These are phyloP conservation scores for Trichoderma breve DNA, from an alignment of 2,329 filamentous ascomycete genomes.

Conservation along the genomic window DNA sequence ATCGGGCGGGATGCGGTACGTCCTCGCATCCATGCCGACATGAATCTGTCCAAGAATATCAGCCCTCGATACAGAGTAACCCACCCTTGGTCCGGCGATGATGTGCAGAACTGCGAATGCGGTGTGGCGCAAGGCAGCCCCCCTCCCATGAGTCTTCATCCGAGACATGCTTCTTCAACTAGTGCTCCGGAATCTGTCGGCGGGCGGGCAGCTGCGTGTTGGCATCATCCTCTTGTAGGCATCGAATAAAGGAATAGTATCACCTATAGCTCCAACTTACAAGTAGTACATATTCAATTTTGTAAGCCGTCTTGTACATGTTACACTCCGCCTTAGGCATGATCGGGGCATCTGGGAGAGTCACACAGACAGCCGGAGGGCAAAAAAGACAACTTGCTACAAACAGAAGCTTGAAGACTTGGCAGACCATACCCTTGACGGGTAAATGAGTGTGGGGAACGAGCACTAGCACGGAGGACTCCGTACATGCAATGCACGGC, in stretches of 20 bases:
- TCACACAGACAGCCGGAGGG: not conserved
- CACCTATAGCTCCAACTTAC: not conserved
- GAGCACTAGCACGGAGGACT: not conserved
- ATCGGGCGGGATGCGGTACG: not conserved
- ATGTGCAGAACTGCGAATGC: slow-evolving; percentile 31
- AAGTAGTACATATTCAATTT: not conserved
- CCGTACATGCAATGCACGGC: slow-evolving; percentile 17
- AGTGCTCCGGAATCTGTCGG: not conserved
- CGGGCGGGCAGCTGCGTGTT: not conserved
- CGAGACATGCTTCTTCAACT: slow-evolving; percentile 20
- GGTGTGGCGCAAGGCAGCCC: slow-evolving; percentile 26
- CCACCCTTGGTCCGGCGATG: slow-evolving; percentile 26
- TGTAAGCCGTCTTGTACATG: not conserved
- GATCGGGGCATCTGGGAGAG: not conserved
- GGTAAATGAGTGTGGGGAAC: slow-evolving; percentile 16
- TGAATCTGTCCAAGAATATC: slow-evolving; percentile 14
- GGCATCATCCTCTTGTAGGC: not conserved
- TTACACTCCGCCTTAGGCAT: not conserved
- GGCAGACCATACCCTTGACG: not conserved
- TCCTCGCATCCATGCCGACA: not conserved
- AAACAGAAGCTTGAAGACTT: slow-evolving; percentile 8
- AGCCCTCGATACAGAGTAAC: not conserved
- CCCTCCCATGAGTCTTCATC: slow-evolving; percentile 19
- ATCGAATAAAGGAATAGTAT: not conserved
- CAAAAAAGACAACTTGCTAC: not conserved